Base-by-base conservation (phyloP, 192 early-diverging fungal genomes). In the Lobosporangium transversale region DNA sequence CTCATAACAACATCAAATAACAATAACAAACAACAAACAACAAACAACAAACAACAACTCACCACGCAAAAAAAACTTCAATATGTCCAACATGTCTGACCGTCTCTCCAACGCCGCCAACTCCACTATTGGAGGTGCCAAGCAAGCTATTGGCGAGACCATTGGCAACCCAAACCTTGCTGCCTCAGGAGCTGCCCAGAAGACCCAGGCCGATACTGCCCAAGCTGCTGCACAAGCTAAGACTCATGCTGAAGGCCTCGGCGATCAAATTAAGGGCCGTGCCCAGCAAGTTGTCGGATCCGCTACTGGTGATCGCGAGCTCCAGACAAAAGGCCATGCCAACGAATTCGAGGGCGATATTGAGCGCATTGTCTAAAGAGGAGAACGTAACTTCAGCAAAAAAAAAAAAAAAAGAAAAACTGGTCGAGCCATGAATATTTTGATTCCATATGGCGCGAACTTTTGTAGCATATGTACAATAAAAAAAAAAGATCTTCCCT, bases 361-460 rank as follows among this genome's bases (percentile, higher is more conserved):
- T 29, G 21, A 64, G 51, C 48, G 49, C 27, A 53, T 40, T 17
- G 50, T 64, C n/a, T 64, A 64, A 43, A 48, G 45, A n/a, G n/a
- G n/a, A n/a, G n/a, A n/a, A n/a, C n/a, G n/a, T n/a, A n/a, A n/a
- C n/a, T n/a, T n/a, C n/a, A n/a, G n/a, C n/a, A n/a, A n/a, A n/a
- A 17, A 48, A 48, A n/a, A 14, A 48, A 48, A 21, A n/a, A 6
- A n/a, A 21, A 10, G 45, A 17, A 48, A n/a, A 53, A 53, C 89
- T 20, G 67, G 60, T 48, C 76, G 86, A 44, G 84, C 75, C 17
- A 88, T 89, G 15, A 87, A 90, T 10, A 79, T 88, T 49, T 84
- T 93, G 10, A 12, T 12, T 42, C 10, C 40, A 42, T n/a, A n/a
- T n/a, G n/a, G n/a, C n/a, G n/a, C n/a, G n/a, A n/a, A n/a, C n/a